phyloP scores from a whole-genome alignment of 2,329 filamentous ascomycete species.

The Ustulina deusta region DNA sequence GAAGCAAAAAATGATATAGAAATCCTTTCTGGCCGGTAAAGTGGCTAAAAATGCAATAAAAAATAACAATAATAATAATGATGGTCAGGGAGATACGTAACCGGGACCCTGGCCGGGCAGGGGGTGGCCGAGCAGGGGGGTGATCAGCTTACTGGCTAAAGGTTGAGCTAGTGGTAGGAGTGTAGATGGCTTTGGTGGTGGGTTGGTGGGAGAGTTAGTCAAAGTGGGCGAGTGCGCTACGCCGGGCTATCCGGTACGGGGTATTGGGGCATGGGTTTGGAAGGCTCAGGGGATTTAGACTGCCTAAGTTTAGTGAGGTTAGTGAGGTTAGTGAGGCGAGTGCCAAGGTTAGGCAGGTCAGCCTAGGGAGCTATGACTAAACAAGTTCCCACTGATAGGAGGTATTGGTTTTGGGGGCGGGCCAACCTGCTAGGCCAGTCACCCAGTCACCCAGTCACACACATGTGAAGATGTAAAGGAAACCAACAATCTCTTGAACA shows the following conservation, averaged over 20 bases:
- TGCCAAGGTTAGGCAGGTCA: conserved; percentile 7
- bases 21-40: too few species aligned
- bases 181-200: background rate
- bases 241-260: background rate
- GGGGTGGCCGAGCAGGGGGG: too few species aligned
- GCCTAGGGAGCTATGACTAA: conserved; percentile 3
- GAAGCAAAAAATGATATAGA: too few species aligned
- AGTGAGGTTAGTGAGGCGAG: background rate
- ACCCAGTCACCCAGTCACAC: conserved; percentile 3
- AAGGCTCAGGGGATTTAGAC: background rate
- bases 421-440: background rate
- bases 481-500: conserved; percentile 25
- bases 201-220: background rate
- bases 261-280: background rate
- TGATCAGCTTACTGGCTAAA: background rate
- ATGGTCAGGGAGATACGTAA: too few species aligned
- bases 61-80: too few species aligned
- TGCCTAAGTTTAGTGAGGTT: background rate
- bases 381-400: background rate
- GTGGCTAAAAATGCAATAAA: too few species aligned
- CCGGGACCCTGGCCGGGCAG: too few species aligned
- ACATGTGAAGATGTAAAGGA: conserved; percentile 24
- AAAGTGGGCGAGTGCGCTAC: background rate
- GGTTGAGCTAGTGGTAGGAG: background rate
- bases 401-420: background rate